These are phyloP conservation scores for Acanthochlamys bracteata DNA, from an alignment of 106 monocot genomes.

Conservation along the genomic window DNA sequence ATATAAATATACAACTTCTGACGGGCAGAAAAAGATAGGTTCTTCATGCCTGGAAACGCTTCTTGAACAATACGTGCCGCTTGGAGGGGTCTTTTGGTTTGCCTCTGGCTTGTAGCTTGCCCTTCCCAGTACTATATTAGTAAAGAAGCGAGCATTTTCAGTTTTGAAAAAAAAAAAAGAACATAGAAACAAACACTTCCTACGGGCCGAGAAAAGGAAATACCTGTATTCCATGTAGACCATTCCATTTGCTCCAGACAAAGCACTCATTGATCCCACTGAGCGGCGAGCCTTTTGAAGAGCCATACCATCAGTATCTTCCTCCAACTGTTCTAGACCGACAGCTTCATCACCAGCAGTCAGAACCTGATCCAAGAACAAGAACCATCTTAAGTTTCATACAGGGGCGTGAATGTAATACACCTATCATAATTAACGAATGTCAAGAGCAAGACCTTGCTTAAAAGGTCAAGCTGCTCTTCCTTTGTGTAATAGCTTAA, in stretches of 20 bases:
- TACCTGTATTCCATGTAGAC: constrained; percentile 97
- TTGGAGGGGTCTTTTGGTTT: constrained; percentile 92
- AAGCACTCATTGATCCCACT: constrained; percentile 74
- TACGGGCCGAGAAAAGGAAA: background rate
- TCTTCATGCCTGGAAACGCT: too few species aligned
- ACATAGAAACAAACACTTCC: too few species aligned
- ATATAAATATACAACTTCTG: too few species aligned
- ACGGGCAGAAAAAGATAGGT: too few species aligned
- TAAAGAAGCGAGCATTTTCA: constrained; percentile 5
- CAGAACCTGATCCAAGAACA: constrained; percentile 36
- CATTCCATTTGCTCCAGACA: constrained; percentile 85
- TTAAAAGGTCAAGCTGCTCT: constrained; percentile 79
- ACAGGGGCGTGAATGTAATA: background rate
- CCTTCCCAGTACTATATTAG: constrained; percentile 52
- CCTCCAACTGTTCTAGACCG: constrained; percentile 88
- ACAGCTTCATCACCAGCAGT: constrained; percentile 83
- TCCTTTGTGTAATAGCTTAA: constrained; percentile 50
- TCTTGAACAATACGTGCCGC: constrained; percentile 82
- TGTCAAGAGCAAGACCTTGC: constrained; percentile 30
- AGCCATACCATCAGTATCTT: constrained; percentile 81
- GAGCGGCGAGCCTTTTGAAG: constrained; percentile 66
- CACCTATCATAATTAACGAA: background rate
- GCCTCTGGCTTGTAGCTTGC: constrained; percentile 34
- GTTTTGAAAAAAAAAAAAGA: background rate
- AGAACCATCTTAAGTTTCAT: background rate